Base-by-base conservation (phyloP, 345 rosid species). In the Kandelia obovata region DNA sequence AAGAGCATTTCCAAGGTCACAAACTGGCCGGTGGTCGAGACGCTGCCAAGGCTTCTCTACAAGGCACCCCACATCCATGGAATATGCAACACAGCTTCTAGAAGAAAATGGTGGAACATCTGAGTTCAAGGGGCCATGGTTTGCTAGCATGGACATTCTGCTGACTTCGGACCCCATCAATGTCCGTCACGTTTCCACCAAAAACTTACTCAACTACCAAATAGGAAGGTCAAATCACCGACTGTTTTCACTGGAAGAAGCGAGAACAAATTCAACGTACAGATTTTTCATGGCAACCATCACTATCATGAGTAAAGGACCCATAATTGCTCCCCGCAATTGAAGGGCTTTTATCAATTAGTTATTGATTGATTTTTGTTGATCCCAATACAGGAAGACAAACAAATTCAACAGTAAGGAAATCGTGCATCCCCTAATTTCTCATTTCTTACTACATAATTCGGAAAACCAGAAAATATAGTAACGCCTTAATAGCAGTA, bases 71-170 rank as follows among this genome's bases (percentile, higher is more conserved):
- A 28, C 3, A 6, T 32, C 26, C 64, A 43, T 30, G 21, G 73
- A 69, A 19, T 58, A 9, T 19, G 6, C 6, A 2, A 69, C 78
- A 2, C 1, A 25, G 21, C 0, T 74, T 21, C 73, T 74, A 8
- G 43, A 25, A 9, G 27, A 26, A 57, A 26, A 8, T 17, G 53
- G 51, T 0, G 73, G 73, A 26, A 74, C 78, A 15, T 57, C 57
- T 35, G 5, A 31, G 9, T 68, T 70, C 62, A 70, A 49, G 67
- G 78, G 78, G 7, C 68, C 73, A 26, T 62, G 63, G 75, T 72
- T 77, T 15, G 34, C 62, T 5, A 70, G 63, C 5, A 30, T 62
- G 55, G 72, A 78, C 43, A 61, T 51, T 23, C 0, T 77, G 32
- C 0, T 71, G 28, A 74, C 77, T 6, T 37, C 74, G 35, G 66